Conservation (phyloP, 2,329 filamentous ascomycete genomes). For the Pseudocercospora eumusae region DNA sequence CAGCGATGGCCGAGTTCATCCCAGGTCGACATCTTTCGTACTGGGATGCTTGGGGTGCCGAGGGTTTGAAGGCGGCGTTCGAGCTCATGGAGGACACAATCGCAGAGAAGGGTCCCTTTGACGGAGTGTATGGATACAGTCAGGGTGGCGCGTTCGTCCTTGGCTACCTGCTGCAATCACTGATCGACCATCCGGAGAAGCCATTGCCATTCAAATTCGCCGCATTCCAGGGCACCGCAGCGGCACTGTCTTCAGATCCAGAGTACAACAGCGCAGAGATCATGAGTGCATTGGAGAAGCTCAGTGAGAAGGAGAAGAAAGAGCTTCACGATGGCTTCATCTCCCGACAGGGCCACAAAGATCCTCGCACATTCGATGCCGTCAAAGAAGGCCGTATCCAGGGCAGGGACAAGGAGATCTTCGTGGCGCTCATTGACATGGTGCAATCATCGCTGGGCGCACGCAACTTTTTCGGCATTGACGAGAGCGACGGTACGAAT, state of each 20-base stretch:
- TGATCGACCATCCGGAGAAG: conserved; percentile 9
- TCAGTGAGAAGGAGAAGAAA: conserved; percentile 8
- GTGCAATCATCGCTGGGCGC: conserved; percentile 11
- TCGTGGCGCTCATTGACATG: conserved; percentile 13
- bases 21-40: conserved; percentile 12
- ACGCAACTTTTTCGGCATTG: conserved; percentile 13
- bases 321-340: conserved; percentile 15
- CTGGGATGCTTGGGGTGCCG: conserved; percentile 11
- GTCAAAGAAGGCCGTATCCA: background rate
- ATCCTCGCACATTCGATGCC: conserved; percentile 4
- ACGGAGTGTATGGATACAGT: conserved; percentile 79
- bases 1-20: conserved; percentile 14
- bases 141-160: conserved; percentile 65
- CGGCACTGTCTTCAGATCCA: conserved; percentile 11
- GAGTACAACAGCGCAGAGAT: conserved; percentile 10
- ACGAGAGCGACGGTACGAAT: conserved; percentile 10
- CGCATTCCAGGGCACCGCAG: conserved; percentile 9
- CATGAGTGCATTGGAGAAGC: conserved; percentile 9
- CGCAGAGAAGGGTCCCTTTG: conserved; percentile 64
- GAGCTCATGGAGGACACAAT: conserved; percentile 13
- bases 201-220: conserved; percentile 13
- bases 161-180: conserved; percentile 5
- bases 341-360: conserved; percentile 11
- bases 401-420: conserved; percentile 11
- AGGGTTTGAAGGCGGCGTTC: conserved; percentile 4